Base-by-base conservation (phyloP, 225 moss, liverwort and hornwort genomes). In the Climacium dendroides region DNA sequence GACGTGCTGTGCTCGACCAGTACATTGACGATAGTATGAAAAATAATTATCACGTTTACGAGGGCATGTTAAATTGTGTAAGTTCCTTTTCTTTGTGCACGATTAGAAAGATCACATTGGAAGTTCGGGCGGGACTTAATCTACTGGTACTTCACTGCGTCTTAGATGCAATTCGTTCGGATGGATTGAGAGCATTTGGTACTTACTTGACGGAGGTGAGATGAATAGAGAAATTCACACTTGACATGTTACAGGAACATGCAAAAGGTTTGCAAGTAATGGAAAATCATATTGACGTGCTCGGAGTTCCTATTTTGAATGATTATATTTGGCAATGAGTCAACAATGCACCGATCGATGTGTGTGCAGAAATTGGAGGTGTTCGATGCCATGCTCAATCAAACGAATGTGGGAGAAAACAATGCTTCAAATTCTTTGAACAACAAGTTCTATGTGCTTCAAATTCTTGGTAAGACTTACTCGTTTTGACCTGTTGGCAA, bases 341-440 rank as follows among this genome's bases (percentile, higher is more conserved):
- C 24, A 87, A 85, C 45, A 85, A 61, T 34, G 41, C 60, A 76
- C 76, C n/a, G 10, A 52, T n/a, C n/a, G n/a, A n/a, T 83, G 59
- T 64, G 78, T 74, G 45, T 86, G 88, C 93, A 97, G 95, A 86
- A 88, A 54, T 78, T 88, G 72, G 94, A 91, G 29, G 85, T 94
- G 50, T 97, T 93, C 57, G 95, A 95, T 88, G 98, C 96, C 30
- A 96, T 95, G 96, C 97, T 98, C 62, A 98, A 98, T 92, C 97
- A 98, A 93, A 96, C 95, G 78, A 98, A 98, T 85, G 79, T 97
- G 89, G 97, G 93, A 77, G 88, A 86, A 7, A 98, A 98, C 89
- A 98, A 96, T 97, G 37, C 90, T 98, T 89, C 97, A 98, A 94
- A 85, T 95, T 60, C 93, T 98, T 81, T n/a, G n/a, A n/a, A n/a